A percentile compares a stretch with the other conserved stretches of the same genome.
Evolutionary conservation across 192 early-diverging fungal species (phyloP).

Genomic region (Coemansia sp.): DNA sequence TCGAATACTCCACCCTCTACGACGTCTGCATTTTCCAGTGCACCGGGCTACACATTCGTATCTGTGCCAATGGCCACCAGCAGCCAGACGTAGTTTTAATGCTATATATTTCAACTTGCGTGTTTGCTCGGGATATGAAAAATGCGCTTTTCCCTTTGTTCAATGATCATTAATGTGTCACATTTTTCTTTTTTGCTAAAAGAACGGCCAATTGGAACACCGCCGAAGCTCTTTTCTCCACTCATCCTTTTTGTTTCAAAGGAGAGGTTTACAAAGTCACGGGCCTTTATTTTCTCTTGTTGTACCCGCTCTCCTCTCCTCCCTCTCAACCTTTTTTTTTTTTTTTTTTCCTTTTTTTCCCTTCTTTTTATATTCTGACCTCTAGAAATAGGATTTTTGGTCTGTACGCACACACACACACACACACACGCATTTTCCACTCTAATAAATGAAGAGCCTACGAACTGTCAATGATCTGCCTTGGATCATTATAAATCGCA

Average conservation of each 20-base stretch:
- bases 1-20: neutral
- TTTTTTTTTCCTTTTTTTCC: too few relatives aligned
- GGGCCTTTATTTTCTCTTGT: too few relatives aligned
- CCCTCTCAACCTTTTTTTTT: too few relatives aligned
- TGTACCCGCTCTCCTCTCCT: too few relatives aligned
- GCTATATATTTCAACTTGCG: neutral
- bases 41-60: neutral
- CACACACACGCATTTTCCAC: neutral
- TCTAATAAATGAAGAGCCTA: neutral
- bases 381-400: neutral
- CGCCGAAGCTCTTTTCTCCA: too few relatives aligned
- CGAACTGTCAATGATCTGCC: neutral
- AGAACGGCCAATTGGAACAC: too few relatives aligned
- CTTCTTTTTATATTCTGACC: neutral
- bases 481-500: constrained; percentile 3
- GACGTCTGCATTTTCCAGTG: neutral
- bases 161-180: too few relatives aligned
- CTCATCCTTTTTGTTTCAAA: too few relatives aligned
- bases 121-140: too few relatives aligned
- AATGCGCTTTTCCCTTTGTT: too few relatives aligned
- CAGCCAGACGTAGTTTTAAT: neutral
- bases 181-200: too few relatives aligned
- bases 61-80: neutral
- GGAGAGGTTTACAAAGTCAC: too few relatives aligned
- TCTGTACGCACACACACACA: neutral